These are phyloP conservation scores for Xanthoparmelia taractica DNA, from an alignment of 495 filamentous ascomycete genomes.

Conservation along the genomic window DNA sequence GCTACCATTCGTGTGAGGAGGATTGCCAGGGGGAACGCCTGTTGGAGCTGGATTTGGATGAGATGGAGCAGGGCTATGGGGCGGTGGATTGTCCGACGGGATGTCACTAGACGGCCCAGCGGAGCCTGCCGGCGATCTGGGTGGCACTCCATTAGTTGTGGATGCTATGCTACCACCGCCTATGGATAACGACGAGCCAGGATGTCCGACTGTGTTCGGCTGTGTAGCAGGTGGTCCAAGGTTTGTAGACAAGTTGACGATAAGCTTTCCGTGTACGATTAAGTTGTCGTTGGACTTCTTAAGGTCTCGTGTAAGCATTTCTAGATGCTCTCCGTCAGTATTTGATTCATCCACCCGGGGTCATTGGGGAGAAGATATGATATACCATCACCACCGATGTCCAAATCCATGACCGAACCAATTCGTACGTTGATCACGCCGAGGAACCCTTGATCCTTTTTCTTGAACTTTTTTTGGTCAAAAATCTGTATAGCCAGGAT, in stretches of 20 bases:
- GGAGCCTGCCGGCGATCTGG: constrained; percentile 22
- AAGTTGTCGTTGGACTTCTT: constrained; percentile 98
- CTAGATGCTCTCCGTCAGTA: constrained; percentile 32
- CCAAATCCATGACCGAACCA: constrained; percentile 84
- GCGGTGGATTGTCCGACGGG: constrained; percentile 26
- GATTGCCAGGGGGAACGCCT: constrained; percentile 35
- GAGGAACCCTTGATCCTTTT: constrained; percentile 98
- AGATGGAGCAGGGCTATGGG: constrained; percentile 34
- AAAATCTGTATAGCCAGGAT: constrained; percentile 98
- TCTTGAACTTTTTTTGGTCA: constrained; percentile 99
- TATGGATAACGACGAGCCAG: constrained; percentile 24
- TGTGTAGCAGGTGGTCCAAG: constrained; percentile 49
- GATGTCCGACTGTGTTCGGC: constrained; percentile 33
- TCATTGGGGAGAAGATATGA: constrained; percentile 21
- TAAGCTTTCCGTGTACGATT: constrained; percentile 94
- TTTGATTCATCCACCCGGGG: not conserved
- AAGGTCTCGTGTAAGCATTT: constrained; percentile 97
- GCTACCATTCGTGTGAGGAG: constrained; percentile 38
- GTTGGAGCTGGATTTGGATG: constrained; percentile 35
- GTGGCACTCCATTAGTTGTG: constrained; percentile 23
- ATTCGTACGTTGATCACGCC: constrained; percentile 96
- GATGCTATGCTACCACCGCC: constrained; percentile 20
- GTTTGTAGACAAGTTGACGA: constrained; percentile 91
- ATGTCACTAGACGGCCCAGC: constrained; percentile 13
- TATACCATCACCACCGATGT: constrained; percentile 84